Percentiles rank a stretch among this genome's conserved stretches.
Evolutionary conservation across 805 yeast species (phyloP).

Genomic region (Wickerhamomyces hampshirensis): DNA sequence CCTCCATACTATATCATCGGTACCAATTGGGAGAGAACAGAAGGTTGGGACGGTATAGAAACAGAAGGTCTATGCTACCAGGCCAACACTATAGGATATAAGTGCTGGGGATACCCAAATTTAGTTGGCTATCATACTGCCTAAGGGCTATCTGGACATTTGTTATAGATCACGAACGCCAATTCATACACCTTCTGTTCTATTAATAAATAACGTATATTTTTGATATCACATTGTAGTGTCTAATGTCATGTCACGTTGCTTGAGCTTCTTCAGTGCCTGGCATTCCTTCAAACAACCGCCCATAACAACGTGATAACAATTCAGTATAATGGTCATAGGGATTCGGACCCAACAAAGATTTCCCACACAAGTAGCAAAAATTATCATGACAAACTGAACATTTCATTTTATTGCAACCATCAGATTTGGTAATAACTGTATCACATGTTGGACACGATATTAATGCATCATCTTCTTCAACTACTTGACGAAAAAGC

Average conservation of each 20-base stretch:
- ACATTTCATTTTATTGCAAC: slow-evolving; percentile 63
- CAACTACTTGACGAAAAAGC: slow-evolving; percentile 39
- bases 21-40: slow-evolving; percentile 38
- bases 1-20: slow-evolving; percentile 44
- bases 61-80: slow-evolving; percentile 49
- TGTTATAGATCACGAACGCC: slow-evolving; percentile 1
- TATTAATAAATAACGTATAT: too few species aligned
- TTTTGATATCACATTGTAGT: too few species aligned
- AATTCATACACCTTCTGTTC: too few species aligned
- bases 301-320: slow-evolving; percentile 40
- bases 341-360: slow-evolving; percentile 36
- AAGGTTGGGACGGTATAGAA: slow-evolving; percentile 52
- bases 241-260: too few species aligned
- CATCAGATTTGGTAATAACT: slow-evolving; percentile 51
- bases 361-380: slow-evolving; percentile 50
- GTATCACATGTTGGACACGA: slow-evolving; percentile 50
- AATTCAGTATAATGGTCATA: slow-evolving; percentile 48
- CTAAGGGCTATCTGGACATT: neutral
- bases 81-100: slow-evolving; percentile 40
- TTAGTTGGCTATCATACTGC: slow-evolving; percentile 17
- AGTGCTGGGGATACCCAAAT: slow-evolving; percentile 48
- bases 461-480: slow-evolving; percentile 36
- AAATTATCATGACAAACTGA: slow-evolving; percentile 41
- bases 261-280: slow-evolving; percentile 26
- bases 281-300: slow-evolving; percentile 50